phyloP scores from a whole-genome alignment of 208 protist genomes.

The Crithidia fasciculata region DNA sequence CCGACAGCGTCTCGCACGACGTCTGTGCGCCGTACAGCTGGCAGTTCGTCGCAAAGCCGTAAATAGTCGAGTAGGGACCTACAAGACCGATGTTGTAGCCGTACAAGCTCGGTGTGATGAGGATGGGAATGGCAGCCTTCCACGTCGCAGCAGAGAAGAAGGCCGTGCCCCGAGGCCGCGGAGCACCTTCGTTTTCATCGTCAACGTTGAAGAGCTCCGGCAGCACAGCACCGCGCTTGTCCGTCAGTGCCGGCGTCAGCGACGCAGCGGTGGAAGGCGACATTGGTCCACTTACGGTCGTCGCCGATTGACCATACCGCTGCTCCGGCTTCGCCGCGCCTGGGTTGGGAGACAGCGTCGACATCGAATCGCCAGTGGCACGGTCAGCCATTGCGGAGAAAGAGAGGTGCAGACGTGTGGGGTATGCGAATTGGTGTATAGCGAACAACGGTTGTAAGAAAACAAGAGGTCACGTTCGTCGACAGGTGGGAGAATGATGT shows the following conservation, averaged over 20 bases:
- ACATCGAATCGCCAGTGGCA: neutral
- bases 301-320: neutral
- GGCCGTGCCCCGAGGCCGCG: neutral
- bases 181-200: neutral
- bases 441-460: no score
- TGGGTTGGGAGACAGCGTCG: neutral
- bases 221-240: slow-evolving; percentile 1
- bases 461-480: no score
- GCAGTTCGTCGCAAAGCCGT: slow-evolving; percentile 45
- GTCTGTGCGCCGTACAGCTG: slow-evolving; percentile 26
- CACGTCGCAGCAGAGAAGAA: slow-evolving; percentile 2
- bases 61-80: slow-evolving; percentile 39
- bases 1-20: slow-evolving; percentile 25
- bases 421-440: no score
- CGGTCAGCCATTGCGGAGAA: neutral
- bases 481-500: no score
- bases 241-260: neutral
- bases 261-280: neutral
- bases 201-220: neutral
- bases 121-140: slow-evolving; percentile 37
- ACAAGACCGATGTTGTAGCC: slow-evolving; percentile 50
- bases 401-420: neutral
- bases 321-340: neutral
- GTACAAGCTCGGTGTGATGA: slow-evolving; percentile 36
- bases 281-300: neutral